Conservation (phyloP, 495 filamentous ascomycete genomes). For the Penicillium cinerascens region DNA sequence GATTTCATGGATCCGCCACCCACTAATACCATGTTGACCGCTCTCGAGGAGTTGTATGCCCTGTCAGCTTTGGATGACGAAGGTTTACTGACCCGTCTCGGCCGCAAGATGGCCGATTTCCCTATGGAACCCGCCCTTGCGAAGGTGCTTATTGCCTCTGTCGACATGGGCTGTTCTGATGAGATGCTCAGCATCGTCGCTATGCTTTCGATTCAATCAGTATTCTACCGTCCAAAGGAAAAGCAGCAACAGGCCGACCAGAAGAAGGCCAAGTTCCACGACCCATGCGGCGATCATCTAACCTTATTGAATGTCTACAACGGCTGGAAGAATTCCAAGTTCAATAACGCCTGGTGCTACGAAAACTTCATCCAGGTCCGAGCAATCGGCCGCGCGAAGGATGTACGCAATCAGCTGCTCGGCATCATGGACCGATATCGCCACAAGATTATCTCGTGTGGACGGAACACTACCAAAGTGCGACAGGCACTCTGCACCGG, state of each 20-base stretch:
- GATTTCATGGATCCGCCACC: conserved; percentile 99
- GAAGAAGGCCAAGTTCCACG: conserved; percentile 96
- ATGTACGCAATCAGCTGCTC: conserved; percentile 86
- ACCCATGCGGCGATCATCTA: conserved; percentile 89
- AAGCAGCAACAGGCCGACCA: conserved; percentile 95
- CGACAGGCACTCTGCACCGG: conserved; percentile 89
- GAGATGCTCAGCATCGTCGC: conserved; percentile 93
- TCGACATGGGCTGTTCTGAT: conserved; percentile 84
- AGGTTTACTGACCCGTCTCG: conserved; percentile 86
- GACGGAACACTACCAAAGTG: conserved; percentile 79
- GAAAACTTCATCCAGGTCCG: conserved; percentile 97
- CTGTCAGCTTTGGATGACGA: conserved; percentile 92
- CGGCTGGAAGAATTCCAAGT: conserved; percentile 80
- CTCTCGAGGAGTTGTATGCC: conserved; percentile 91
- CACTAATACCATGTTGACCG: conserved; percentile 95
- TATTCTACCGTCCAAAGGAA: conserved; percentile 95
- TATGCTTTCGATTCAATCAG: conserved; percentile 79
- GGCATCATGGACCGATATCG: conserved; percentile 90
- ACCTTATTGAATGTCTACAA: conserved; percentile 97
- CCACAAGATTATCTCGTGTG: conserved; percentile 76
- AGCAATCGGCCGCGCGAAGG: conserved; percentile 80
- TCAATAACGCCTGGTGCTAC: conserved; percentile 85
- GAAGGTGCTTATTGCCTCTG: conserved; percentile 84
- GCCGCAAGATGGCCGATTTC: conserved; percentile 97
- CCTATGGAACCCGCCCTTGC: conserved; percentile 88